Conservation (phyloP, 306 rosid genomes). For the Dalbergia cochinchinensis region DNA sequence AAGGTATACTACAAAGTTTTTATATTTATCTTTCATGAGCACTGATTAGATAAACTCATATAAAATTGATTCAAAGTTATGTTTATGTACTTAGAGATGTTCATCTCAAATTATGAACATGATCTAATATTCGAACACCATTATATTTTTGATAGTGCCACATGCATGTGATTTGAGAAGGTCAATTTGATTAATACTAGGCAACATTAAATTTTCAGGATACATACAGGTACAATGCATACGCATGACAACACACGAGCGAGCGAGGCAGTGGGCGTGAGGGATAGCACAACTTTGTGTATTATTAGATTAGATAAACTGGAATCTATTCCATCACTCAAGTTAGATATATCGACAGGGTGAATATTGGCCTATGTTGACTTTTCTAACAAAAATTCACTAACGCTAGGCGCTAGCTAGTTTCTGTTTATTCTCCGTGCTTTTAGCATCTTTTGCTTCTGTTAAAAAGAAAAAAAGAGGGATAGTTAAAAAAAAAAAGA, state of each 20-base stretch:
- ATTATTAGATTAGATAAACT: conserved; percentile 32
- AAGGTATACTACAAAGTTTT: no score
- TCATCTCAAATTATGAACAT: neutral
- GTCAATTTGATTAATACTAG: neutral
- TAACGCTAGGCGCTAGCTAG: neutral
- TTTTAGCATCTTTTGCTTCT: conserved; percentile 1
- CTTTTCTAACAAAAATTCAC: conserved; percentile 28
- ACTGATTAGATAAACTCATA: no score
- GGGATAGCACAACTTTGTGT: conserved; percentile 1
- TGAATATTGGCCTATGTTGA: conserved; percentile 41
- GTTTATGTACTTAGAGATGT: no score
- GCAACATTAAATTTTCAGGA: neutral
- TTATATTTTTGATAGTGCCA: neutral
- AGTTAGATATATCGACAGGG: conserved; percentile 35
- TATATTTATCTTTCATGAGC: no score
- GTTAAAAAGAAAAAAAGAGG: neutral
- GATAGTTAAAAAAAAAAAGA: neutral
- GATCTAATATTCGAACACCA: neutral
- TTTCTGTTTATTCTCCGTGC: conserved; percentile 31
- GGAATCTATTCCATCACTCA: conserved; percentile 50
- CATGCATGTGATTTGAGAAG: neutral
- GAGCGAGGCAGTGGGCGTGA: neutral
- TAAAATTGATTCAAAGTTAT: no score
- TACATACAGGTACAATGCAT: neutral
- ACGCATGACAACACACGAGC: neutral